Percentiles rank a stretch among this genome's conserved stretches.
phyloP scores from a whole-genome alignment of 2,329 filamentous ascomycete genomes.

The Aspergillus niger region DNA sequence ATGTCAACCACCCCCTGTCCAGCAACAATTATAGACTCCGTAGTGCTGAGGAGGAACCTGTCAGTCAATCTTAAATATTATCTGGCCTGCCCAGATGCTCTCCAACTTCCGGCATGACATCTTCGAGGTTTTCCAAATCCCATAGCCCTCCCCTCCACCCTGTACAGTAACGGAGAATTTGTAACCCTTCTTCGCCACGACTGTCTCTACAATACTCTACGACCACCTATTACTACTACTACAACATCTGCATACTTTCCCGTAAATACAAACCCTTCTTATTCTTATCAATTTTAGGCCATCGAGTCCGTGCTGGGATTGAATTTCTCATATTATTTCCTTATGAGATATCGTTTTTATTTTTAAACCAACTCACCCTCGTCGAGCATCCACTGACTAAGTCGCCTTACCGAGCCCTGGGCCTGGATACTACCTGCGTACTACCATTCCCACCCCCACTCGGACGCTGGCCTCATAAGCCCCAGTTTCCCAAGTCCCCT shows the following conservation, averaged over 20 bases:
- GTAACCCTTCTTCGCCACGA: conserved; percentile 1
- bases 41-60: not conserved
- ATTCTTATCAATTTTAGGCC: not conserved
- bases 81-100: not conserved
- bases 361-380: not conserved
- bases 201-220: no score
- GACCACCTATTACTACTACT: not conserved
- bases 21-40: not conserved
- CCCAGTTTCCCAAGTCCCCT: conserved; percentile 7
- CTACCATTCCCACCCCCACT: conserved; percentile 13
- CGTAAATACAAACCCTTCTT: not conserved
- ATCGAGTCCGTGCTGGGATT: not conserved
- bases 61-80: not conserved
- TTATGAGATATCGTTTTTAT: not conserved
- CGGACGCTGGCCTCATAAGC: conserved; percentile 7
- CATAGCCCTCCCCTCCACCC: not conserved
- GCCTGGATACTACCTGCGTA: conserved; percentile 1
- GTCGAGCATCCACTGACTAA: conserved; percentile 2
- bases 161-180: conserved; percentile 4
- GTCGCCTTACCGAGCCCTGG: conserved; percentile 3
- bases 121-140: not conserved
- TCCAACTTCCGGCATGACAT: not conserved
- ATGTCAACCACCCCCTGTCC: not conserved
- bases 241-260: not conserved
- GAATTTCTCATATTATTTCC: not conserved